phyloP scores from a whole-genome alignment of 441 rosid genomes.

The Erodium moschatum region DNA sequence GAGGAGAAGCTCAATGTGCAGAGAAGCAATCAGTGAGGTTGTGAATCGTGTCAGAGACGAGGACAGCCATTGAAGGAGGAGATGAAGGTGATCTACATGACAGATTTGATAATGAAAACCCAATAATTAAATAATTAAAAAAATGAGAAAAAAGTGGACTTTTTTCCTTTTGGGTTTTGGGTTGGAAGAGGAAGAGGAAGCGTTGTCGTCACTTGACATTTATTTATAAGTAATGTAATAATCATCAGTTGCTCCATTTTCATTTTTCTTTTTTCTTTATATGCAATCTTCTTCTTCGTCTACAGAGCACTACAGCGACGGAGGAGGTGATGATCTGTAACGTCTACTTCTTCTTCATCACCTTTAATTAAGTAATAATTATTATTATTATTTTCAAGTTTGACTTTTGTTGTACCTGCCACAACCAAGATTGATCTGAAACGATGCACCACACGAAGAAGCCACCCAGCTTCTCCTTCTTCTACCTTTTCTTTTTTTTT shows the following conservation, averaged over 20 bases:
- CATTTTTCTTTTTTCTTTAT: too few species aligned
- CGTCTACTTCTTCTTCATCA: not conserved
- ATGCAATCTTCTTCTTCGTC: not conserved
- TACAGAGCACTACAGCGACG: not conserved
- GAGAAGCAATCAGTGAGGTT: conserved; percentile 6
- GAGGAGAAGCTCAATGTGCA: not conserved
- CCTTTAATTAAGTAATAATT: not conserved
- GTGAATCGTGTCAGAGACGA: not conserved
- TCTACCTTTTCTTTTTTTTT: too few species aligned
- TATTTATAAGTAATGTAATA: not conserved
- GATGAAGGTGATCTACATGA: not conserved
- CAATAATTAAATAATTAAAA: not conserved
- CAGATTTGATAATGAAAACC: conserved; percentile 2
- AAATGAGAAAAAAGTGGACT: not conserved
- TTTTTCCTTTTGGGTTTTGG: not conserved
- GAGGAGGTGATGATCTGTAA: not conserved
- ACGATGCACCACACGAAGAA: not conserved
- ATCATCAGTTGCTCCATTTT: not conserved
- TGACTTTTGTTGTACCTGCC: conserved; percentile 2
- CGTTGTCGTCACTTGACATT: not conserved
- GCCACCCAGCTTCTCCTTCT: not conserved
- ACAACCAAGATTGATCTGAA: conserved; percentile 1
- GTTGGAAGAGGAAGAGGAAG: not conserved
- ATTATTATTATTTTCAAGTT: not conserved
- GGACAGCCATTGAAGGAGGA: conserved; percentile 3